A percentile compares a stretch with the other conserved stretches of the same genome.
These are phyloP conservation scores for Aspergillus sp. DNA, from an alignment of 2,329 filamentous ascomycete species.

Conservation along the genomic window DNA sequence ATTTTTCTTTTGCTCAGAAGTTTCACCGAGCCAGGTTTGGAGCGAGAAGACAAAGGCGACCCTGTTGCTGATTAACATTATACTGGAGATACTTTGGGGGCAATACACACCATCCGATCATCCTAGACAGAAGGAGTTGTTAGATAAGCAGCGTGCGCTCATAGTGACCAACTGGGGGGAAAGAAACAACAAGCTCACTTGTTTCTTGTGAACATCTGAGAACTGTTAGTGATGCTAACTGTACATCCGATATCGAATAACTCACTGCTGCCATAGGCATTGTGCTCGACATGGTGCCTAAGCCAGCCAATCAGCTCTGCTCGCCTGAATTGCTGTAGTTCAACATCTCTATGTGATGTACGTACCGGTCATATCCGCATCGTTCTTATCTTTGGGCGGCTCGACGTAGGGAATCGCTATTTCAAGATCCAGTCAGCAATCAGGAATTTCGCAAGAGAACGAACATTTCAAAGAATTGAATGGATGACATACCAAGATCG, in stretches of 20 bases:
- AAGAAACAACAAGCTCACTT: constrained; percentile 54
- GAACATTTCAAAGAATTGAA: not conserved
- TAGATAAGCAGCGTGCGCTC: constrained; percentile 7
- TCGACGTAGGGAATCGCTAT: constrained; percentile 86
- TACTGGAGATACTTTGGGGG: not conserved
- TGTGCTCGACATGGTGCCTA: constrained; percentile 68
- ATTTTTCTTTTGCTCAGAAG: constrained; percentile 55
- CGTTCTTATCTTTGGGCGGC: constrained; percentile 63
- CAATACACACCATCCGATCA: constrained; percentile 60
- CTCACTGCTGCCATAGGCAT: constrained; percentile 86
- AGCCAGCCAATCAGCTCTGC: constrained; percentile 19
- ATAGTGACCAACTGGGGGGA: not conserved
- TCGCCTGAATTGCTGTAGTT: not conserved
- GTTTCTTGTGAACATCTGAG: constrained; percentile 85
- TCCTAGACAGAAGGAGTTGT: constrained; percentile 40
- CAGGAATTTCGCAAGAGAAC: not conserved
- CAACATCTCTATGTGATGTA: constrained; percentile 5
- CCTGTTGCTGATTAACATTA: constrained; percentile 33
- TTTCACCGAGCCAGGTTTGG: constrained; percentile 50
- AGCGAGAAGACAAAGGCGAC: constrained; percentile 49
- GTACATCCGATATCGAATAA: constrained; percentile 20
- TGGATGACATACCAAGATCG: constrained; percentile 64
- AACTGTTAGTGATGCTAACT: constrained; percentile 19
- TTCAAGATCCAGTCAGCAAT: constrained; percentile 15
- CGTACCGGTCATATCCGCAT: constrained; percentile 70